Evolutionary conservation across 1,139 yeast species (phyloP), one percentile per base, ranked within the genome.

Genomic region (Debaryomyces nepalensis): DNA sequence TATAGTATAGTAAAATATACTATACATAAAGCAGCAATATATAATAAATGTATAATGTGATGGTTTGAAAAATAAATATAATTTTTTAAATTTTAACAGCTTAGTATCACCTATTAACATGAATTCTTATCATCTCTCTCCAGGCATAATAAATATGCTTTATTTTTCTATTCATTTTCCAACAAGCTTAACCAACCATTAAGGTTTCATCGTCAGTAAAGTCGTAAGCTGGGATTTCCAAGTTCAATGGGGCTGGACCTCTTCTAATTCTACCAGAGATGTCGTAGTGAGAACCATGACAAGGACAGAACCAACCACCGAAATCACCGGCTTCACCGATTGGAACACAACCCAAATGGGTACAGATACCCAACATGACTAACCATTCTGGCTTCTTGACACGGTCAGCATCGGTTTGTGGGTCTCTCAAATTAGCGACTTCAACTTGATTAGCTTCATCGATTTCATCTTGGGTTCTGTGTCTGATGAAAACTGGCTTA

Each of bases 231-330:
- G 99, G 99, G 59, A 95, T 81, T 79, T 93, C 99, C 78, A 95
- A 82, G 81, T 93, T 93, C 72, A 90, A 82, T 66, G 99, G 99
- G 68, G 99, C 99, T 61, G 99, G 99, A 59, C 99, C 99, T 78
- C 84, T 93, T 85, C 99, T 89, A 70, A 95, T 93, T 85, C 99
- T 93, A 70, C 99, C 99, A 52, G 98, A 86, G 76, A 95, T 95
- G 77, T 95, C 99, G 76, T 95, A 95, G 74, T 95, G 99, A 68
- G 99, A 93, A 82, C 99, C 99, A 79, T 95, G 99, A 79, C 99
- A 95, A 55, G 99, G 99, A 75, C 99, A 95, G 93, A 95, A 95
- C 99, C 99, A 95, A 66, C 99, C 99, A 69, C 97, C 98, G 61
- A 82, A 95, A 73, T 95, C 99, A 75, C 99, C 99, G 53, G 98